Evolutionary conservation across 768 basidiomycete genomes (phyloP).

Genomic region (Naematelia aurantialba): DNA sequence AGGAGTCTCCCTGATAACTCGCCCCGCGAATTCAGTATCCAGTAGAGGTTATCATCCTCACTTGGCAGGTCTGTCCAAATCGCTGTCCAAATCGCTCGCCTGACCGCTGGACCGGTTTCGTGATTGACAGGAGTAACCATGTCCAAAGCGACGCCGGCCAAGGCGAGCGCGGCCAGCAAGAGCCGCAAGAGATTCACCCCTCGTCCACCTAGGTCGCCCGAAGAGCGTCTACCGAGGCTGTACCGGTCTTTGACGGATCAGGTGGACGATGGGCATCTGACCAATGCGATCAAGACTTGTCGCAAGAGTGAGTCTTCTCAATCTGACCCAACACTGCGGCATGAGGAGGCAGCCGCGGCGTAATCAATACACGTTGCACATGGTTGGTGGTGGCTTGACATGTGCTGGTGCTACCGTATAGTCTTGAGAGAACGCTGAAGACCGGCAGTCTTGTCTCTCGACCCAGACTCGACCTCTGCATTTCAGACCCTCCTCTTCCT

Average conservation of each 20-base stretch:
- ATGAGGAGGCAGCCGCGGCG: too few relatives aligned
- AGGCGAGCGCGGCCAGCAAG: background rate
- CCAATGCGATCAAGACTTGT: slow-evolving; percentile 83
- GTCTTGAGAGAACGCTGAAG: background rate
- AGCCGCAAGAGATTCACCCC: slow-evolving; percentile 20
- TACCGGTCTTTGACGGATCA: slow-evolving; percentile 66
- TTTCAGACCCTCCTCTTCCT: slow-evolving; percentile 80
- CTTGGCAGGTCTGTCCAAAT: background rate
- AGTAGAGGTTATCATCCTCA: background rate
- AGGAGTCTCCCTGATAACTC: background rate
- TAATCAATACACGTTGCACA: too few relatives aligned
- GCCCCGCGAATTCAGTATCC: too few relatives aligned
- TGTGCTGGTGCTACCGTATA: too few relatives aligned
- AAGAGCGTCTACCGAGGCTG: slow-evolving; percentile 41
- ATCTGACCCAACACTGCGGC: background rate
- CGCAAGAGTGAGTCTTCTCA: slow-evolving; percentile 68
- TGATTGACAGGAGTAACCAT: background rate
- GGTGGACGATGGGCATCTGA: slow-evolving; percentile 81
- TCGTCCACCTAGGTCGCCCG: slow-evolving; percentile 33
- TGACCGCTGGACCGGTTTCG: background rate
- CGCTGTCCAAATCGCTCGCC: background rate
- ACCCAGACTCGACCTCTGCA: slow-evolving; percentile 62
- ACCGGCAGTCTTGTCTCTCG: slow-evolving; percentile 64
- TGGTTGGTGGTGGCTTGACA: too few relatives aligned
- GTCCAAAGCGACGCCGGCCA: background rate